Percentiles rank a stretch among this genome's conserved stretches.
Evolutionary conservation across 2,329 filamentous ascomycete genomes (phyloP).

Genomic region (Microascus cirrosus): DNA sequence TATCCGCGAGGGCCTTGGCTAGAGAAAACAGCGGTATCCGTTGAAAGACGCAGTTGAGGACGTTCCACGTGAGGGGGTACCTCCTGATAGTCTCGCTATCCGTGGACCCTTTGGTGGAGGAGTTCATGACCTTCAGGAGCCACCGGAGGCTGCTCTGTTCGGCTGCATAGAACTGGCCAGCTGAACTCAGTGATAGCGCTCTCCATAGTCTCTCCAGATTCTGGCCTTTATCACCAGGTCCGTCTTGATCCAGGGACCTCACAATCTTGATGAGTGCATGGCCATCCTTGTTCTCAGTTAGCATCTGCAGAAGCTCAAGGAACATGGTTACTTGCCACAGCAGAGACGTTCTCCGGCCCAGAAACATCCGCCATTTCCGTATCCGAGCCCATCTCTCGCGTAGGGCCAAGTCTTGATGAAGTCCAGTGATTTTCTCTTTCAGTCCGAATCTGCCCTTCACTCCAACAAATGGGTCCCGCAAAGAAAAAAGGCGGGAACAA

Average conservation of each 20-base stretch:
- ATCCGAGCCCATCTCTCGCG: slow-evolving; percentile 1
- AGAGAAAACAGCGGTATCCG: slow-evolving; percentile 59
- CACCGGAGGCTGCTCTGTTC: slow-evolving; percentile 50
- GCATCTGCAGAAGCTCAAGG: neutral
- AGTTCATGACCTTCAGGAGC: slow-evolving; percentile 51
- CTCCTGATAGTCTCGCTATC: slow-evolving; percentile 40
- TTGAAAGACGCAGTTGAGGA: slow-evolving; percentile 49
- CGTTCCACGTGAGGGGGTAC: slow-evolving; percentile 47
- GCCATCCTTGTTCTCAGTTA: slow-evolving; percentile 7
- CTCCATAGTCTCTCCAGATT: slow-evolving; percentile 39
- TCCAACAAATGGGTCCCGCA: neutral
- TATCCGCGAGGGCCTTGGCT: slow-evolving; percentile 60
- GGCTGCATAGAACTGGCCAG: slow-evolving; percentile 35
- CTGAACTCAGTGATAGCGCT: slow-evolving; percentile 28
- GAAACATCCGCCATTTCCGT: slow-evolving; percentile 3
- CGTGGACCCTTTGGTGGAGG: slow-evolving; percentile 21
- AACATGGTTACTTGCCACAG: neutral
- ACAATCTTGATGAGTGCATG: slow-evolving; percentile 37
- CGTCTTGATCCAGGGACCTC: slow-evolving; percentile 42
- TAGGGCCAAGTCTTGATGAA: neutral
- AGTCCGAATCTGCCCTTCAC: neutral
- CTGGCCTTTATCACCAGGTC: slow-evolving; percentile 28
- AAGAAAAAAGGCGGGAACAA: neutral
- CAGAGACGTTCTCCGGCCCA: neutral
- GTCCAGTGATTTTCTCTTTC: neutral